These are phyloP conservation scores for Candida freyschussii DNA, from an alignment of 1,139 yeast species.

Conservation along the genomic window DNA sequence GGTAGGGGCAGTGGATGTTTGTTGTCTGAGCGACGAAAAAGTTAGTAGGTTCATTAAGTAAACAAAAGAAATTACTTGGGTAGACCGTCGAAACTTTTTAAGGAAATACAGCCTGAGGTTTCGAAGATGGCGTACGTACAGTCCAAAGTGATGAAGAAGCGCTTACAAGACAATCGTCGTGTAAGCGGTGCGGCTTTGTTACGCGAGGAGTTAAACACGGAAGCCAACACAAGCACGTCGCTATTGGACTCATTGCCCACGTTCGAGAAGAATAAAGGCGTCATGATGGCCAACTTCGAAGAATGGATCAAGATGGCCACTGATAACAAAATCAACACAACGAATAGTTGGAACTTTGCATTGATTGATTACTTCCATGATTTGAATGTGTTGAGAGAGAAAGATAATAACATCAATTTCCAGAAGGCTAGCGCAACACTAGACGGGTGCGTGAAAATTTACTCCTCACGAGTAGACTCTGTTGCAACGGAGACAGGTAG, in stretches of 20 bases:
- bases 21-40: too few relatives aligned
- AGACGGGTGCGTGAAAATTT: constrained; percentile 83
- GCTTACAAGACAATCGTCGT: constrained; percentile 24
- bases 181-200: constrained; percentile 25
- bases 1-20: too few relatives aligned
- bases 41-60: too few relatives aligned
- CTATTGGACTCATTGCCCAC: constrained; percentile 24
- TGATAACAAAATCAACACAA: constrained; percentile 53
- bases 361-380: constrained; percentile 84
- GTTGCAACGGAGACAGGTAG: constrained; percentile 90
- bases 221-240: constrained; percentile 12
- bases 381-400: constrained; percentile 52
- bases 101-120: too few relatives aligned
- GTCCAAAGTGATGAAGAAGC: constrained; percentile 25
- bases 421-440: constrained; percentile 75
- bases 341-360: constrained; percentile 77
- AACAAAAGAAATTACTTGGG: too few relatives aligned
- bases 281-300: constrained; percentile 46
- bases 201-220: constrained; percentile 22
- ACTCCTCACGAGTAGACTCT: constrained; percentile 82
- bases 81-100: too few relatives aligned
- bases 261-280: constrained; percentile 29
- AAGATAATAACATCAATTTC: constrained; percentile 67
- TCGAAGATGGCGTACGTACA: constrained; percentile 23
- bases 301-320: constrained; percentile 35